phyloP scores from a whole-genome alignment of 495 filamentous ascomycete genomes.

The Aeminium ludgeri region DNA sequence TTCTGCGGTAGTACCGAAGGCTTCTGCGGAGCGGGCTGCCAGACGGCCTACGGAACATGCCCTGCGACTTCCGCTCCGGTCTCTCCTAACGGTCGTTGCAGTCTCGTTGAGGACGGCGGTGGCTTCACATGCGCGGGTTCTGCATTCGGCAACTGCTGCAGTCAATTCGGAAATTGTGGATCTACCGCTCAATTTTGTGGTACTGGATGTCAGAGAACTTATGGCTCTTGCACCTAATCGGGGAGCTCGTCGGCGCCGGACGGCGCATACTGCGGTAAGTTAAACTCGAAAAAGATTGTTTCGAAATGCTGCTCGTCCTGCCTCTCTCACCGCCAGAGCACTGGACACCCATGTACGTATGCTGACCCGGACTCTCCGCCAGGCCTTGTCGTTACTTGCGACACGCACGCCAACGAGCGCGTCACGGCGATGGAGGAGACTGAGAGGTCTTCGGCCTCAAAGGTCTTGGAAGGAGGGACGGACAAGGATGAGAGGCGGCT shows the following conservation, averaged over 20 bases:
- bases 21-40: conserved; percentile 5
- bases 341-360: neutral
- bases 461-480: too few species aligned
- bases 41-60: conserved; percentile 3
- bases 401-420: conserved; percentile 1
- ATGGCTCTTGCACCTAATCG: too few species aligned
- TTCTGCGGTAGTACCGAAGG: neutral
- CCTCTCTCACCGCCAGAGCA: too few species aligned
- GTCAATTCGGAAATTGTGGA: too few species aligned
- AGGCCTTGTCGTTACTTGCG: conserved; percentile 1
- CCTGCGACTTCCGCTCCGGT: neutral
- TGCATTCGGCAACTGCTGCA: too few species aligned
- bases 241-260: too few species aligned
- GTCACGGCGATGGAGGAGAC: neutral
- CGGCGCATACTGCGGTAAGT: conserved; percentile 8
- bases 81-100: neutral
- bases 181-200: too few species aligned
- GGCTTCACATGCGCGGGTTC: too few species aligned
- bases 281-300: neutral
- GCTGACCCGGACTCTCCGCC: neutral
- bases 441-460: too few species aligned
- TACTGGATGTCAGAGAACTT: too few species aligned
- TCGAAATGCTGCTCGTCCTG: too few species aligned
- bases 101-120: neutral
- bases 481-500: too few species aligned